These are phyloP conservation scores for Leucocoprinus birnbaumii DNA, from an alignment of 768 basidiomycete genomes.

Conservation along the genomic window DNA sequence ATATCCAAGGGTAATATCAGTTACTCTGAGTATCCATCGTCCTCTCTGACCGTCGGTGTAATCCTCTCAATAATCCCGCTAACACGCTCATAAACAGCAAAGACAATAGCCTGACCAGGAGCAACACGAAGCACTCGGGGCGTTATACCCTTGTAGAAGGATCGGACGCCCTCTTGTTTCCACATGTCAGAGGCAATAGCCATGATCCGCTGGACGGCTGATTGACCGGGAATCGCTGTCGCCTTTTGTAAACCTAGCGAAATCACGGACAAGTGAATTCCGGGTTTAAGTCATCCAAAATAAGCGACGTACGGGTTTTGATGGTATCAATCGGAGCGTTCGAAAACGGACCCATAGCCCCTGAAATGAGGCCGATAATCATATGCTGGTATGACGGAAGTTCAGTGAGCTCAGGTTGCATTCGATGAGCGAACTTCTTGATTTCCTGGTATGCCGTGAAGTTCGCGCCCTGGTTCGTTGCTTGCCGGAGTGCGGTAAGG, in stretches of 20 bases:
- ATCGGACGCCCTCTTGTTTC: slow-evolving; percentile 79
- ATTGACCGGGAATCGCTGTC: slow-evolving; percentile 65
- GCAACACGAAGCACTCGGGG: slow-evolving; percentile 95
- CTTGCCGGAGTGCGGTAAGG: slow-evolving; percentile 91
- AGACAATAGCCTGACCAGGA: slow-evolving; percentile 95
- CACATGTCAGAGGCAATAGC: slow-evolving; percentile 92
- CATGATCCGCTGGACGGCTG: slow-evolving; percentile 75
- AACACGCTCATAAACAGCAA: slow-evolving; percentile 94
- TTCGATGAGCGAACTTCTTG: slow-evolving; percentile 74
- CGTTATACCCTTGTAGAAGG: slow-evolving; percentile 99
- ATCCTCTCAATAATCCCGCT: slow-evolving; percentile 71
- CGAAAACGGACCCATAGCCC: slow-evolving; percentile 97
- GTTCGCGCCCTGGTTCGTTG: slow-evolving; percentile 98
- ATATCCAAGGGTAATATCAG: not conserved
- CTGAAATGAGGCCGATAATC: slow-evolving; percentile 91
- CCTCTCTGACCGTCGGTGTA: slow-evolving; percentile 48
- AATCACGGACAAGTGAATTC: slow-evolving; percentile 2
- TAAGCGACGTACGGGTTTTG: slow-evolving; percentile 74
- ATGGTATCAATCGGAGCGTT: slow-evolving; percentile 96
- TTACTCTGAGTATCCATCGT: slow-evolving; percentile 64
- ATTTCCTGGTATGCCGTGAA: slow-evolving; percentile 98
- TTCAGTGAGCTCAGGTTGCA: slow-evolving; percentile 76
- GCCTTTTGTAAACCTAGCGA: slow-evolving; percentile 80
- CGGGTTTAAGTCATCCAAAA: not conserved
- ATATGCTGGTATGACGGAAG: slow-evolving; percentile 96